These are phyloP conservation scores for Lithohypha guttulata DNA, from an alignment of 2,329 filamentous ascomycete species.

Conservation along the genomic window DNA sequence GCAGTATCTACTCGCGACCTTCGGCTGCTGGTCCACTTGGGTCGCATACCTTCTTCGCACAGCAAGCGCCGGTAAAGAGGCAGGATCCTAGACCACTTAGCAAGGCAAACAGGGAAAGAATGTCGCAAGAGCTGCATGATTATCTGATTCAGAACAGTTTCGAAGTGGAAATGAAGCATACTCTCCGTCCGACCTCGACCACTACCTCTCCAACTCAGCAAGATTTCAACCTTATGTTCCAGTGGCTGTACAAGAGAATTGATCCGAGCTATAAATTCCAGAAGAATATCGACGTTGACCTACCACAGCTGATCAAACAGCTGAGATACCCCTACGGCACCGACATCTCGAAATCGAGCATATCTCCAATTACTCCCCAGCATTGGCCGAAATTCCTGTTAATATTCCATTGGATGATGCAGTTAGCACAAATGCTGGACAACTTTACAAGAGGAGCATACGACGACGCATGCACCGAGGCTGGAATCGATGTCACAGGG, in stretches of 20 bases:
- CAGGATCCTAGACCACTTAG: slow-evolving; percentile 80
- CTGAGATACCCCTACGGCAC: slow-evolving; percentile 90
- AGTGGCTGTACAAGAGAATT: slow-evolving; percentile 93
- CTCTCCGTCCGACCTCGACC: slow-evolving; percentile 78
- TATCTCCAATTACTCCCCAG: slow-evolving; percentile 86
- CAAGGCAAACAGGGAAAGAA: slow-evolving; percentile 64
- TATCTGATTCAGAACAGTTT: slow-evolving; percentile 91
- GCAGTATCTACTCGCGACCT: slow-evolving; percentile 71
- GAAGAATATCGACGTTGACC: slow-evolving; percentile 90
- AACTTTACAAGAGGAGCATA: slow-evolving; percentile 68
- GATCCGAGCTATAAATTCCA: slow-evolving; percentile 89
- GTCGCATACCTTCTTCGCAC: slow-evolving; percentile 91
- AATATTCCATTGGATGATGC: slow-evolving; percentile 98
- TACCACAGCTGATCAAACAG: slow-evolving; percentile 84
- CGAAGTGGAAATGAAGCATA: slow-evolving; percentile 95
- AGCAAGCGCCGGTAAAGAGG: slow-evolving; percentile 70
- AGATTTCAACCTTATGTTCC: slow-evolving; percentile 95
- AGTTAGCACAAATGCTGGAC: slow-evolving; percentile 87
- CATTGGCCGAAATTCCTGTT: slow-evolving; percentile 96
- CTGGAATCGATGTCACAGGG: slow-evolving; percentile 73
- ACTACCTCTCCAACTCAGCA: slow-evolving; percentile 96
- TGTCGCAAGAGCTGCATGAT: slow-evolving; percentile 81
- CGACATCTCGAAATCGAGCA: slow-evolving; percentile 91
- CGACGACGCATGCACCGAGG: slow-evolving; percentile 80
- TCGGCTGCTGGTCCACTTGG: slow-evolving; percentile 57